Evolutionary conservation across 1,284 basidiomycete species (phyloP).

Genomic region (Sphagnurus paluster): DNA sequence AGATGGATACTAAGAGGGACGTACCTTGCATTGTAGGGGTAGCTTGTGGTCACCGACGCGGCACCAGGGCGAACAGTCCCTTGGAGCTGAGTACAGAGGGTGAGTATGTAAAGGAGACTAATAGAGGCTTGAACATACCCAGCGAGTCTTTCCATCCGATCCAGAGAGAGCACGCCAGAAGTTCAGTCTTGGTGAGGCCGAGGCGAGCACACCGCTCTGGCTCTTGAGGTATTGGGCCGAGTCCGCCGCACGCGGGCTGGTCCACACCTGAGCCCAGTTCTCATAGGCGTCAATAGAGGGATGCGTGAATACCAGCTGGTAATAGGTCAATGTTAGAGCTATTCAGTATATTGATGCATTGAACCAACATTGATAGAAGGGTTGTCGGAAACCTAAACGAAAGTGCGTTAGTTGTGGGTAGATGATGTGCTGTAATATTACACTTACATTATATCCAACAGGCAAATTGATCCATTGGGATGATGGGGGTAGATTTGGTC

Average conservation of each 20-base stretch:
- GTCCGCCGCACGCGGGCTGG: constrained; percentile 52
- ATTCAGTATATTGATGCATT: not conserved
- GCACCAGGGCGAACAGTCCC: constrained; percentile 67
- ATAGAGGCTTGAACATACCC: constrained; percentile 27
- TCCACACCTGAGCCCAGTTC: constrained; percentile 64
- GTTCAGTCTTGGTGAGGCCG: constrained; percentile 59
- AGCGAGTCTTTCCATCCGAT: constrained; percentile 49
- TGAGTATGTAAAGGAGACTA: too few species aligned
- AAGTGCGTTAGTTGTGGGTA: constrained; percentile 1
- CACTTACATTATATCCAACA: constrained; percentile 48
- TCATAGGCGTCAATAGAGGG: constrained; percentile 61
- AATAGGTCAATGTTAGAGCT: not conserved
- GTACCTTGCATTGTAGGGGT: constrained; percentile 47
- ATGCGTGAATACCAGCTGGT: constrained; percentile 62
- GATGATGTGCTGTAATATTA: not conserved
- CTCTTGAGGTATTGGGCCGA: constrained; percentile 50
- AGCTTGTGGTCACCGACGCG: constrained; percentile 48
- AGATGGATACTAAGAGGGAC: not conserved
- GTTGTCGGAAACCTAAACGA: constrained; percentile 53
- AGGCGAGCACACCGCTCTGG: constrained; percentile 57
- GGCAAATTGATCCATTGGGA: constrained; percentile 59
- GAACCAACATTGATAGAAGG: constrained; percentile 59
- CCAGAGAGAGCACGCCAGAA: constrained; percentile 59
- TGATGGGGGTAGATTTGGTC: constrained; percentile 47
- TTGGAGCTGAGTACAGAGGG: too few species aligned